These are phyloP conservation scores for Xylaria cubensis DNA, from an alignment of 495 filamentous ascomycete species.

Conservation along the genomic window DNA sequence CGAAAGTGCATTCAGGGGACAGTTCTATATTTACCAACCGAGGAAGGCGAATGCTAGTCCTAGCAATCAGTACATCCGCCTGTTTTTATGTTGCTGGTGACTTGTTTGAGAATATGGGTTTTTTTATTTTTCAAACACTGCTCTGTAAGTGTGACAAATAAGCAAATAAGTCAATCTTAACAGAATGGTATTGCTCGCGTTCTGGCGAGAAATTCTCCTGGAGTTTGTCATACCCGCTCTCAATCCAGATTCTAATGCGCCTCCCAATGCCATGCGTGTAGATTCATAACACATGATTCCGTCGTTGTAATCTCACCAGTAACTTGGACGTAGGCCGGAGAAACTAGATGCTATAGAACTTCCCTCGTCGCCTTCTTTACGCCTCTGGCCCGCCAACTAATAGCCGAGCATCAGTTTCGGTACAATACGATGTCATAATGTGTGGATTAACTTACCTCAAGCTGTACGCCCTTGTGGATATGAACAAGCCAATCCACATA, in stretches of 20 bases:
- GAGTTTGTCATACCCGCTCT: constrained; percentile 6
- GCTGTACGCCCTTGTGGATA: constrained; percentile 87
- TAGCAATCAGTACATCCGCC: not conserved
- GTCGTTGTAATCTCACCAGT: constrained; percentile 34
- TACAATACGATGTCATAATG: not conserved
- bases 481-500: constrained; percentile 99
- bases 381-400: constrained; percentile 36
- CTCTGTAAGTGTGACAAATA: not conserved
- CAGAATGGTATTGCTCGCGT: not conserved
- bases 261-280: constrained; percentile 29
- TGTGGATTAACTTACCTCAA: constrained; percentile 67
- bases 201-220: not conserved
- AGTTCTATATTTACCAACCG: not conserved
- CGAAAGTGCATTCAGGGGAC: not conserved
- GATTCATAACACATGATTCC: constrained; percentile 18
- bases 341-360: constrained; percentile 39
- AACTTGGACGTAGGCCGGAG: constrained; percentile 41
- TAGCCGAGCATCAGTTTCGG: constrained; percentile 12
- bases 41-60: not conserved
- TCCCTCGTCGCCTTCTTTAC: constrained; percentile 39
- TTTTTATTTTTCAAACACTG: not conserved
- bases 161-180: not conserved
- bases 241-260: constrained; percentile 21
- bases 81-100: not conserved
- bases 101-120: not conserved